Base-by-base conservation (phyloP, 108 stramenopile species). In the Pseudonitzschia pungens region DNA sequence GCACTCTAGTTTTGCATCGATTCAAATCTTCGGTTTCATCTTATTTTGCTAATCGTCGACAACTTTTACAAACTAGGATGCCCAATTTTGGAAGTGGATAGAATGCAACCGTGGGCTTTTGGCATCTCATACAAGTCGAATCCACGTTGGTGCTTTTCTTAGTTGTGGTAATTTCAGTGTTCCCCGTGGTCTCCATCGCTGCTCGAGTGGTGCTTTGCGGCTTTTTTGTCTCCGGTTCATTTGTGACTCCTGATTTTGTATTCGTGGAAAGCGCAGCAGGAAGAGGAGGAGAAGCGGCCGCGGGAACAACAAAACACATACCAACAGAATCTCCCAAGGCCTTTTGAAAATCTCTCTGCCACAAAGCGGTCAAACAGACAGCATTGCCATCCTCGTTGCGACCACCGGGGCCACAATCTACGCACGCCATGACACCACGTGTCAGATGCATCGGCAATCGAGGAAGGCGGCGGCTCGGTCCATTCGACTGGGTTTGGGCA, bases 301-400 rank as follows among this genome's bases (percentile, higher is more conserved):
- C 12, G 12, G 60, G 20, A 62, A 33, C 36, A 62, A 62, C 32
- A 29, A 62, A 29, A 20, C 60, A 62, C 60, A 50, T 45, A 33
- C 82, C 33, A 24, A 79, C 75, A 11, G 86, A 85, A 1, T 77
- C 64, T 9, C 71, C 67, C 69, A 90, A 64, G 14, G 81, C 83
- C 15, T 65, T 56, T 40, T 82, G 76, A 67, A 90, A 88, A 6
- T 81, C 84, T 60, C 58, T 65, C 60, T 88, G 83, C 89, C 89
- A 90, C 16, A 65, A 77, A 6, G 74, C 53, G 16, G 87, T 88
- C 42, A 81, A 65, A 54, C 89, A 90, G 54, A 43, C 27, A 7
- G 75, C 81, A 51, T 76, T 70, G 24, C 64, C 50, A 27, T 5
- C 36, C 36, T 74, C 76, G 4, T 24, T 22, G 7, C 54, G 3